Evolutionary conservation across 2,329 filamentous ascomycete species (phyloP).

Genomic region (Seiridium unicorne): DNA sequence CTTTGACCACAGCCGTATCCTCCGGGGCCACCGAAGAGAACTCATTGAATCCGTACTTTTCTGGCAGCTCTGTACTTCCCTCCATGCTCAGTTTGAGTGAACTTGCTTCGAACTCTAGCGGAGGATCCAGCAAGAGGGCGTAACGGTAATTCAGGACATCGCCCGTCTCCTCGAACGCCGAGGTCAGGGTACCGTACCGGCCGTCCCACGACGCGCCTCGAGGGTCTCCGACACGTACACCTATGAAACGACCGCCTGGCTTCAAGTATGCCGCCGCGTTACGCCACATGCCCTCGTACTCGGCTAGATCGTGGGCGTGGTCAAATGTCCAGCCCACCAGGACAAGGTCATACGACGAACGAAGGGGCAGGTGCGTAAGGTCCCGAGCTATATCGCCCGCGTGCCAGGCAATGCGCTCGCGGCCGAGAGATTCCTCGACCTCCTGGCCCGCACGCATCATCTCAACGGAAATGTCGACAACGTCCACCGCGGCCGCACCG

Average conservation of each 20-base stretch:
- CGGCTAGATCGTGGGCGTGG: conserved; percentile 8
- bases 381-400: conserved; percentile 13
- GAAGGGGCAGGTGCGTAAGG: conserved; percentile 10
- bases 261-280: conserved; percentile 12
- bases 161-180: conserved; percentile 13
- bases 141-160: conserved; percentile 19
- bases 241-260: conserved; percentile 16
- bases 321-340: conserved; percentile 17
- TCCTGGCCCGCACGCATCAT: conserved; percentile 12
- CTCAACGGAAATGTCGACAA: conserved; percentile 19
- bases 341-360: conserved; percentile 15
- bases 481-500: conserved; percentile 23
- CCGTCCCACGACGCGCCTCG: background rate
- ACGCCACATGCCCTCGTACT: conserved; percentile 15
- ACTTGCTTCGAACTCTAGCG: conserved; percentile 16
- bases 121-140: conserved; percentile 7
- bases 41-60: conserved; percentile 19
- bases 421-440: conserved; percentile 6
- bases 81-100: conserved; percentile 18
- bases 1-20: conserved; percentile 16
- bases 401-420: conserved; percentile 4
- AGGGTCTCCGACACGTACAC: conserved; percentile 14
- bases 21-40: conserved; percentile 18
- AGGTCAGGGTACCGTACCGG: background rate
- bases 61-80: conserved; percentile 19